phyloP scores from a whole-genome alignment of 78 protist genomes.

The Parvularia atlantis region DNA sequence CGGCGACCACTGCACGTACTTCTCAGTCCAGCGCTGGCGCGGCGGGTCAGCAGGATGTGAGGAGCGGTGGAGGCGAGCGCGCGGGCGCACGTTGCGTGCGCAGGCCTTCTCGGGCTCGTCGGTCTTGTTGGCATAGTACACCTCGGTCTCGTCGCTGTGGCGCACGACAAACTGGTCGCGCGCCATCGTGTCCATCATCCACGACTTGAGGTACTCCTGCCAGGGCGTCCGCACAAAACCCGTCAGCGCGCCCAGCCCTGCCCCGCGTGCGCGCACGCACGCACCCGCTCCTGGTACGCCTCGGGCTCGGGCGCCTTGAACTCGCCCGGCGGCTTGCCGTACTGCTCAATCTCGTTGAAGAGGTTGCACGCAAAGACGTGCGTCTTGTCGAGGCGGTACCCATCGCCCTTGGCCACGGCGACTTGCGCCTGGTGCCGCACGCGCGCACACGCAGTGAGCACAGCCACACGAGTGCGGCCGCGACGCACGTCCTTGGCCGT shows the following conservation, averaged over 20 bases:
- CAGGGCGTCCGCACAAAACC: not conserved
- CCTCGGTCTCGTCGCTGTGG: slow-evolving; percentile 48
- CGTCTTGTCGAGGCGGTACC: slow-evolving; percentile 43
- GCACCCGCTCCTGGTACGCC: not conserved
- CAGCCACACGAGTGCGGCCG: too few species aligned
- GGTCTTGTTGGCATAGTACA: slow-evolving; percentile 69
- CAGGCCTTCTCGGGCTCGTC: slow-evolving; percentile 17
- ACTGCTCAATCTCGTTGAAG: slow-evolving; percentile 5
- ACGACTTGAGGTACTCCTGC: not conserved
- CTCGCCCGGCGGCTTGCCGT: slow-evolving; percentile 6
- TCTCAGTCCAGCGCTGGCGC: slow-evolving; percentile 55
- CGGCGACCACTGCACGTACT: slow-evolving; percentile 73
- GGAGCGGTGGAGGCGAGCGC: too few species aligned
- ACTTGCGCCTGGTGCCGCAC: slow-evolving; percentile 1
- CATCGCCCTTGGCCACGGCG: slow-evolving; percentile 12
- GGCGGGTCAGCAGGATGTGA: too few species aligned
- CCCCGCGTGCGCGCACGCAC: not conserved
- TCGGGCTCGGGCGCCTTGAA: not conserved
- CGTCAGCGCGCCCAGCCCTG: not conserved
- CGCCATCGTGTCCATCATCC: not conserved
- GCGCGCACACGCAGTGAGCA: too few species aligned
- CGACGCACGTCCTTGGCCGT: too few species aligned
- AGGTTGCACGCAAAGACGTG: slow-evolving; percentile 23
- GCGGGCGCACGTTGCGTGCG: slow-evolving; percentile 4
- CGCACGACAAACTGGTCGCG: slow-evolving; percentile 54